Percentiles rank a stretch among this genome's conserved stretches.
Conservation (phyloP, 2,329 filamentous ascomycete species). For the Pseudodiploospora longispora region DNA sequence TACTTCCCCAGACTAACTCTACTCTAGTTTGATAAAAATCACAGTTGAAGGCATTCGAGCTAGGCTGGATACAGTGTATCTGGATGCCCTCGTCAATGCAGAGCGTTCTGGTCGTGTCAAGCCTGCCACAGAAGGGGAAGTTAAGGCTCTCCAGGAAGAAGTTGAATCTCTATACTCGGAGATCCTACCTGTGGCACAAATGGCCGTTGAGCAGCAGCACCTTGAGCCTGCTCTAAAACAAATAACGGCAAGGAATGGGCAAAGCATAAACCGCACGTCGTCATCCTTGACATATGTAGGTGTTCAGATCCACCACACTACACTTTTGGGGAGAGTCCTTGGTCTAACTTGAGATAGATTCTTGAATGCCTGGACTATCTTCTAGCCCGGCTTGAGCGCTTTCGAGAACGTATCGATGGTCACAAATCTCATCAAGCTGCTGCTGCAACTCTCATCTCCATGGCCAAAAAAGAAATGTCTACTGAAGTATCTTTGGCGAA, state of each 20-base stretch:
- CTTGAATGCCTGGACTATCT: constrained; percentile 44
- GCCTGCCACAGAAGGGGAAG: constrained; percentile 29
- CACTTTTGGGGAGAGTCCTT: background rate
- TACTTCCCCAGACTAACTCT: constrained; percentile 6
- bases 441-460: constrained; percentile 29
- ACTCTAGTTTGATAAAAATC: constrained; percentile 45
- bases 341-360: constrained; percentile 31
- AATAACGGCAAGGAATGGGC: constrained; percentile 34
- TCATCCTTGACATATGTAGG: constrained; percentile 45
- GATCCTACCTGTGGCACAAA: constrained; percentile 60
- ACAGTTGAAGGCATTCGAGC: constrained; percentile 48
- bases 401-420: constrained; percentile 34
- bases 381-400: constrained; percentile 35
- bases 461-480: constrained; percentile 37
- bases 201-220: constrained; percentile 62
- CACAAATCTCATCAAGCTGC: constrained; percentile 39
- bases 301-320: background rate
- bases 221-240: constrained; percentile 50
- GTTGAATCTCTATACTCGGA: constrained; percentile 63
- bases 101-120: constrained; percentile 19
- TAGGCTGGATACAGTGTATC: constrained; percentile 46
- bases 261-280: constrained; percentile 35
- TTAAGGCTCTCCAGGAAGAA: constrained; percentile 50
- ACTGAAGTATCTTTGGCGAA: constrained; percentile 8
- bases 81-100: constrained; percentile 33